These are phyloP conservation scores for Globisporangium paroecandrum DNA, from an alignment of 352 stramenopile genomes.

Conservation along the genomic window DNA sequence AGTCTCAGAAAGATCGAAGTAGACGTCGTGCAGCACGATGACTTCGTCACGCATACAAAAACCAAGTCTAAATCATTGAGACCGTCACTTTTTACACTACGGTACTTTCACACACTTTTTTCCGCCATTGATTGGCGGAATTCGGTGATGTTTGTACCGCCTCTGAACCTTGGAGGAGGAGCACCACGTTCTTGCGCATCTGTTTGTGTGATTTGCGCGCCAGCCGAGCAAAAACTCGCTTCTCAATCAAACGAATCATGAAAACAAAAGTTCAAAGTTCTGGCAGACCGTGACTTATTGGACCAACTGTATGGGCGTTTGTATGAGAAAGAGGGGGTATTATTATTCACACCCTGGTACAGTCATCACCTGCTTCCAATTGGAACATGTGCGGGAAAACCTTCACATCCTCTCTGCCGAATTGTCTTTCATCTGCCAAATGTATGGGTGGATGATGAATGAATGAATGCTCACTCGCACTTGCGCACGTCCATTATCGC, in stretches of 20 bases:
- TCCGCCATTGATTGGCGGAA: constrained; percentile 5
- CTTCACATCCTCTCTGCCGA: neutral
- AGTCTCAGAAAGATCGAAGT: constrained; percentile 6
- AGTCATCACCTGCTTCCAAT: neutral
- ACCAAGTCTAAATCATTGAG: constrained; percentile 7
- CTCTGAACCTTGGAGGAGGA: constrained; percentile 8
- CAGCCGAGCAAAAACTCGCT: constrained; percentile 6
- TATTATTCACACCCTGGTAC: neutral
- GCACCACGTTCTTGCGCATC: constrained; percentile 5
- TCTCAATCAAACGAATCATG: constrained; percentile 6
- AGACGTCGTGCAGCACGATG: constrained; percentile 3
- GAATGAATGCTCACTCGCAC: neutral
- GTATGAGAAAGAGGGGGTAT: neutral
- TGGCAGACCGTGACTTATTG: constrained; percentile 6
- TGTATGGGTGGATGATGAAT: neutral
- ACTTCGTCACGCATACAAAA: constrained; percentile 3
- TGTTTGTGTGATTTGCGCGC: constrained; percentile 4
- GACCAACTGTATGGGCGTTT: neutral
- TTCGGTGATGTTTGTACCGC: constrained; percentile 5
- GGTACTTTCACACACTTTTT: constrained; percentile 6
- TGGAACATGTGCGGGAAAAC: neutral
- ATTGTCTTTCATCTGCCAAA: neutral
- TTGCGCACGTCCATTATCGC: constrained; percentile 1
- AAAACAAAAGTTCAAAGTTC: neutral
- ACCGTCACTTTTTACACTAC: constrained; percentile 7